Percentiles rank a stretch among this genome's conserved stretches.
These are phyloP conservation scores for Pelargonium nanum DNA, from an alignment of 345 rosid species.

Conservation along the genomic window DNA sequence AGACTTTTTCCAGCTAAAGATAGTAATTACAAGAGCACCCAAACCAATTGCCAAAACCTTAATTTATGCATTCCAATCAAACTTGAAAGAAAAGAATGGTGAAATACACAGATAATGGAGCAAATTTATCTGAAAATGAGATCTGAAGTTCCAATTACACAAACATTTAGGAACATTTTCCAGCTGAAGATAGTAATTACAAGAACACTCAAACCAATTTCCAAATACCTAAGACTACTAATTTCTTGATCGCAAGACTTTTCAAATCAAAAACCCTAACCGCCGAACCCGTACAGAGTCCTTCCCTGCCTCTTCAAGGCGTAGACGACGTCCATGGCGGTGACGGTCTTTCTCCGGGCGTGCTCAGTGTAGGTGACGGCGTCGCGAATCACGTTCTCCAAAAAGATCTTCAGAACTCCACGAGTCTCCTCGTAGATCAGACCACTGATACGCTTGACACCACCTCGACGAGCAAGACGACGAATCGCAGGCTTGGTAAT, in stretches of 20 bases:
- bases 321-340: constrained; percentile 56
- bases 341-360: constrained; percentile 53
- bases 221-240: background rate
- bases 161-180: background rate
- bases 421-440: no score
- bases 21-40: no score
- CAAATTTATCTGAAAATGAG: background rate
- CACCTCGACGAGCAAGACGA: constrained; percentile 48
- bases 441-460: constrained; percentile 55
- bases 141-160: background rate
- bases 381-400: no score
- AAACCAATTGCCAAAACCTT: no score
- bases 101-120: no score
- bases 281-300: constrained; percentile 49
- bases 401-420: no score
- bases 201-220: background rate
- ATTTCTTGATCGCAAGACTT: constrained; percentile 28
- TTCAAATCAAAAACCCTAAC: constrained; percentile 11
- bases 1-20: no score
- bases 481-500: constrained; percentile 47
- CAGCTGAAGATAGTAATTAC: background rate
- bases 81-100: no score
- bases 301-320: constrained; percentile 57
- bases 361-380: no score
- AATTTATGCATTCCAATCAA: no score